Conservation (phyloP, 371 early-diverging fungal species). For the Mucor plumbeus region DNA sequence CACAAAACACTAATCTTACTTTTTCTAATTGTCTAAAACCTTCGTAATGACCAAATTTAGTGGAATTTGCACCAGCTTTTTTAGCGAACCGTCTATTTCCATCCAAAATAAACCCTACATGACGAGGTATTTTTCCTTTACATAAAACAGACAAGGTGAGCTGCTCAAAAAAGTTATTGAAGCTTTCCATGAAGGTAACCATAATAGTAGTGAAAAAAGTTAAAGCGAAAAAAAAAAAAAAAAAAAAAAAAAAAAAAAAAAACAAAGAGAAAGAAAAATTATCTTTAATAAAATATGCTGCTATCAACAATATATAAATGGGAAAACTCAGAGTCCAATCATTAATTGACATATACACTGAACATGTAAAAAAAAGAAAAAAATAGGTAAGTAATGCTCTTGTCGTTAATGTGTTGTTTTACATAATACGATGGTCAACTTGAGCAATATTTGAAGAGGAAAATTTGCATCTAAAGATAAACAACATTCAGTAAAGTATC, state of each 20-base stretch:
- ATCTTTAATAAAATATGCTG: too few species aligned
- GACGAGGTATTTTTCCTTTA: slow-evolving; percentile 89
- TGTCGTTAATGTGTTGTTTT: not conserved
- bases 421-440: slow-evolving; percentile 16
- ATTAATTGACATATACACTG: slow-evolving; percentile 13
- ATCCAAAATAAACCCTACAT: slow-evolving; percentile 98
- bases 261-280: too few species aligned
- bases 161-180: slow-evolving; percentile 21
- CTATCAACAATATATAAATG: too few species aligned
- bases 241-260: slow-evolving; percentile 3
- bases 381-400: not conserved
- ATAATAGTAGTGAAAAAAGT: not conserved
- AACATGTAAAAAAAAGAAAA: not conserved
- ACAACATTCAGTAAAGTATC: not conserved
- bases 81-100: slow-evolving; percentile 97
- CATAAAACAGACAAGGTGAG: slow-evolving; percentile 53
- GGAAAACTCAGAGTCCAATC: slow-evolving; percentile 12
- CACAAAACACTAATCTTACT: slow-evolving; percentile 37
- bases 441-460: slow-evolving; percentile 25
- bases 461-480: slow-evolving; percentile 25
- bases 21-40: slow-evolving; percentile 83
- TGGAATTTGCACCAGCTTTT: slow-evolving; percentile 52
- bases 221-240: not conserved
- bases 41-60: slow-evolving; percentile 77
- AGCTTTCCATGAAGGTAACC: not conserved